Base-by-base conservation (phyloP, 2,329 filamentous ascomycete species). In the Cercospora sojina region DNA sequence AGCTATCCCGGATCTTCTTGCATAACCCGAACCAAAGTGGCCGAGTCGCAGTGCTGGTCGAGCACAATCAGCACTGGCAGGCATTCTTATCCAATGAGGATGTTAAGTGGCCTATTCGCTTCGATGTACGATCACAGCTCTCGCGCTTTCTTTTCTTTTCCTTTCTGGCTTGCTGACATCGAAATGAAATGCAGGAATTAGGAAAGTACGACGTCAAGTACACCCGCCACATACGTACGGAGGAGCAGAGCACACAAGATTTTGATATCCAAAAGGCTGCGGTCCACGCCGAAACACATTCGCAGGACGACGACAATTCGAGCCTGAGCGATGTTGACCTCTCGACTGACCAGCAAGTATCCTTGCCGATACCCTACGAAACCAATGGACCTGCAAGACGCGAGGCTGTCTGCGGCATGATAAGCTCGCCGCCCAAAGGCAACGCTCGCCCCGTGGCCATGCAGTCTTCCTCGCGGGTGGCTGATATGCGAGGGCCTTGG, bases 1-100 rank as follows among this genome's bases (percentile, higher is more conserved):
- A 35, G 38, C 41, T 62, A 35, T 51, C 25, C 27, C 23, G 43
- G n/a, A 53, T 51, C 23, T 29, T 51, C 20, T 43, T 62, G 4
- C 25, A 62, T 43, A 62, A 62, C 43, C 41, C 41, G 12, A 20
- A 31, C 18, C 5, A 53, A 43, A 18, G 25, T 20, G 16, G 59
- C 18, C 59, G 59, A 32, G 23, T 62, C 47, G 47, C 43, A n/a
- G 25, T 62, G 10, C 23, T 62, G 5, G 59, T 62, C 25, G 38
- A 62, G 59, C 31, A 51, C 25, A 38, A 55, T 43, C 3, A 25
- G 16, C 10, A 53, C 16, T 62, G 25, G 41, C 8, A 62, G 29
- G 59, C 31, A 23, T 62, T 62, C 29, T 25, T 62, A 23, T 62
- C 59, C 4, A 31, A 62, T 31, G 18, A 51, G 25, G 43, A 51